Conservation (phyloP, 225 moss, liverwort and hornwort species). For the Sphagnum tenellum region DNA sequence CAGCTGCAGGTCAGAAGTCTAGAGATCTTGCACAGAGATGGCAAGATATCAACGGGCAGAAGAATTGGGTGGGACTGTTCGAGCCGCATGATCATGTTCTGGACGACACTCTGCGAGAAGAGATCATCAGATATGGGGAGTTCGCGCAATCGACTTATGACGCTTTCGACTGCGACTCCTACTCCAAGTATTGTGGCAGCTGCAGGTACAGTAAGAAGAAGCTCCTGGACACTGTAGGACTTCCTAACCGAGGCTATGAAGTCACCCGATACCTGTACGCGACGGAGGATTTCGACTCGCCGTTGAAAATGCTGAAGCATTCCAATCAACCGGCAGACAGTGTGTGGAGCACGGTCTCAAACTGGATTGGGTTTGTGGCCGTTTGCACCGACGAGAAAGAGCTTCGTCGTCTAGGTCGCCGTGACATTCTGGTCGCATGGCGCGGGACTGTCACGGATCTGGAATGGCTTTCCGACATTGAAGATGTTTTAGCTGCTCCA, state of each 20-base stretch:
- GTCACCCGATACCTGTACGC: slow-evolving; percentile 62
- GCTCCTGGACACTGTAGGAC: slow-evolving; percentile 29
- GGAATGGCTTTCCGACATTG: slow-evolving; percentile 34
- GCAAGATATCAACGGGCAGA: slow-evolving; percentile 40
- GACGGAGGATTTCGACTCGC: slow-evolving; percentile 29
- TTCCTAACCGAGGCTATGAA: slow-evolving; percentile 55
- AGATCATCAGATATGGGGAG: slow-evolving; percentile 62
- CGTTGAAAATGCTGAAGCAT: slow-evolving; percentile 15
- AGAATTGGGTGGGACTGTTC: slow-evolving; percentile 48
- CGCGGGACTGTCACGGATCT: slow-evolving; percentile 38
- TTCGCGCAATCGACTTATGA: slow-evolving; percentile 57
- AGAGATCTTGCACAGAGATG: too few relatives aligned
- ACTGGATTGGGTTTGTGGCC: slow-evolving; percentile 73
- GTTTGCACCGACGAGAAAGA: slow-evolving; percentile 56
- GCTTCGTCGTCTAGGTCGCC: slow-evolving; percentile 44
- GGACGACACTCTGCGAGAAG: slow-evolving; percentile 48
- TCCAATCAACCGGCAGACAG: too few relatives aligned
- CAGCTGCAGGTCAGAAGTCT: too few relatives aligned
- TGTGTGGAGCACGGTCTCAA: slow-evolving; percentile 42
- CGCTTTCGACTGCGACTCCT: slow-evolving; percentile 28
- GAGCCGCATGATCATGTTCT: slow-evolving; percentile 11
- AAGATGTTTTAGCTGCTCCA: too few relatives aligned
- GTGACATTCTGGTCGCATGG: slow-evolving; percentile 66
- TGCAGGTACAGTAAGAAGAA: slow-evolving; percentile 22
- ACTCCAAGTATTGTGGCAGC: slow-evolving; percentile 44